Base-by-base conservation (phyloP, 2,329 filamentous ascomycete species). In the Tolypocladium ovalisporum region DNA sequence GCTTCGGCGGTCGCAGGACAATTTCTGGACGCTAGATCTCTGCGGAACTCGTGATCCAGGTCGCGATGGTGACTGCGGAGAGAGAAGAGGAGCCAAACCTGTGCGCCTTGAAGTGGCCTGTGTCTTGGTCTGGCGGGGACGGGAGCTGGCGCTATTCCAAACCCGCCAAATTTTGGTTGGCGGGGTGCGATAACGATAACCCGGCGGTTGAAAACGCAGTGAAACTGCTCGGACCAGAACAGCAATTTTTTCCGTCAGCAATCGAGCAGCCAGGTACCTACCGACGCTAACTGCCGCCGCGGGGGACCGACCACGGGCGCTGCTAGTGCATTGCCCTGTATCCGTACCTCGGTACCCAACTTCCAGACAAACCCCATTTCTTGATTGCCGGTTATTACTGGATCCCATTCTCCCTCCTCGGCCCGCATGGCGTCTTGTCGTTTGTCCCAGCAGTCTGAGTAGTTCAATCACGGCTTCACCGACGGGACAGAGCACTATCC, bases 121-220 rank as follows among this genome's bases (percentile, higher is more conserved):
- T 49, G 36, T 54, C 32, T 40, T 37, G 58, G 56, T 47, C 54
- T 61, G 59, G 59, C 58, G 59, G 58, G 61, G n/a, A n/a, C n/a
- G n/a, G n/a, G 57, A 62, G 55, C 54, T 52, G 52, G 51, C 52
- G 35, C 29, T 42, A 55, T 32, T 13, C 6, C 24, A 32, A 17
- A 39, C 40, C 37, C 40, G 55, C 58, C 59, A 59, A 61, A 60
- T 56, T 61, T 60, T 60, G 62, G 57, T 66, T n/a, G 61, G 67
- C 67, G 70, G 68, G 66, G 62, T 67, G 70, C 69, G 69, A 73
- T 72, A 73, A 72, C 66, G 70, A 72, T 72, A 72, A 72, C 68
- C 68, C 68, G 68, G 61, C 29, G 29, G 29, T 35, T n/a, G 47
- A 34, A 51, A 51, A 51, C 3, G 44, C 24, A 10, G 15, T 27